Conservation (phyloP, 441 rosid genomes). For the Mallotus repandus region DNA sequence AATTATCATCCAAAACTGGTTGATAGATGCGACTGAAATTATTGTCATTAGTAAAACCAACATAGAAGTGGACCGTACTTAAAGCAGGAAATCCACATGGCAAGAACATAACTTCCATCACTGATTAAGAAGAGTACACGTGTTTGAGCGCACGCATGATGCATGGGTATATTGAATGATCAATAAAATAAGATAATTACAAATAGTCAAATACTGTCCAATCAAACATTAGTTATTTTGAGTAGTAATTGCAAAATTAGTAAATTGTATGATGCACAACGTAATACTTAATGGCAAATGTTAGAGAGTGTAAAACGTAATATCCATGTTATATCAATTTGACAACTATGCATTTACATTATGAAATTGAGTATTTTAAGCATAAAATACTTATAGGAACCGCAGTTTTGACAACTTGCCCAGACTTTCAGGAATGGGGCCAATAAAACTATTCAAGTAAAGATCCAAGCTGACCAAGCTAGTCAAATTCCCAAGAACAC, state of each 20-base stretch:
- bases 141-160: neutral
- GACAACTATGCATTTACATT: neutral
- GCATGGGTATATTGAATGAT: neutral
- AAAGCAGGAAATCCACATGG: neutral
- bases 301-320: neutral
- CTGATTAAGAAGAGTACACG: too few relatives aligned
- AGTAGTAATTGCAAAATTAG: neutral
- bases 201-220: neutral
- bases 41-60: neutral
- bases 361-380: neutral
- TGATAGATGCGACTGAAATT: slow-evolving; percentile 12
- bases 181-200: too few relatives aligned
- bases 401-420: slow-evolving; percentile 82
- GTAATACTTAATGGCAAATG: neutral
- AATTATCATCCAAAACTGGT: slow-evolving; percentile 20
- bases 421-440: slow-evolving; percentile 82
- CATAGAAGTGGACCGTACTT: neutral
- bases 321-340: neutral
- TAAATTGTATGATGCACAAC: neutral
- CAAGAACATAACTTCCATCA: neutral
- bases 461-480: slow-evolving; percentile 99
- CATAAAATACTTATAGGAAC: slow-evolving; percentile 64
- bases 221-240: neutral
- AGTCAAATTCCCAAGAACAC: slow-evolving; percentile 88
- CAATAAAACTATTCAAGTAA: slow-evolving; percentile 84